These are phyloP conservation scores for Solanum clarkiae DNA, from an alignment of 257 asterid genomes.

Conservation along the genomic window DNA sequence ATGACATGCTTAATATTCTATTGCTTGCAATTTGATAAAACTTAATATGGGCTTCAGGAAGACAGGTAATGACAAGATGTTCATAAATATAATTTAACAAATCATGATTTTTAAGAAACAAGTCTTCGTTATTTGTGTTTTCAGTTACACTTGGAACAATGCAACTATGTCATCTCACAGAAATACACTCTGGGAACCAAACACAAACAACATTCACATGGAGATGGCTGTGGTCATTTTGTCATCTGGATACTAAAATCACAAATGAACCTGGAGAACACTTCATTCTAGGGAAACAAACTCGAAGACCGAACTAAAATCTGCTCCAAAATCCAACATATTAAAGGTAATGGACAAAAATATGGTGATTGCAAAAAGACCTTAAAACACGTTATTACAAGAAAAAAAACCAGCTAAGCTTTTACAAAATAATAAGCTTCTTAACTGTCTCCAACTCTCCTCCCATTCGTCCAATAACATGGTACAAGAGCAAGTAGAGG, in stretches of 20 bases:
- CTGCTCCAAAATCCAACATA: not conserved
- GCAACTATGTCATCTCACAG: not conserved
- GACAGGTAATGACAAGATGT: not conserved
- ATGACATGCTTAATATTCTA: not conserved
- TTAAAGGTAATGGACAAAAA: not conserved
- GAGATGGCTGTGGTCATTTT: not conserved
- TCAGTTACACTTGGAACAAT: not conserved
- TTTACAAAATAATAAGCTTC: not conserved
- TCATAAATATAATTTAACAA: not conserved
- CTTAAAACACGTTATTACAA: not conserved
- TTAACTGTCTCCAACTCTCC: not conserved
- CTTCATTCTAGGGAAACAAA: not conserved
- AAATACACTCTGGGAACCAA: not conserved
- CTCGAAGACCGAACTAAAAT: not conserved
- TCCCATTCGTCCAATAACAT: not conserved
- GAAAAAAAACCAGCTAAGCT: not conserved
- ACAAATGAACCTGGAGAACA: not conserved
- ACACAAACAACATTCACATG: not conserved
- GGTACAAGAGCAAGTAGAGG: not conserved
- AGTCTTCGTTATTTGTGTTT: not conserved
- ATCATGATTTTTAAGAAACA: not conserved
- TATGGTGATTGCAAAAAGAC: not conserved
- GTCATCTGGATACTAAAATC: not conserved
- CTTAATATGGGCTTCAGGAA: not conserved
- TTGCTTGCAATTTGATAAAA: not conserved